Conservation (phyloP, 768 basidiomycete genomes). For the Leccinum uliginosum region DNA sequence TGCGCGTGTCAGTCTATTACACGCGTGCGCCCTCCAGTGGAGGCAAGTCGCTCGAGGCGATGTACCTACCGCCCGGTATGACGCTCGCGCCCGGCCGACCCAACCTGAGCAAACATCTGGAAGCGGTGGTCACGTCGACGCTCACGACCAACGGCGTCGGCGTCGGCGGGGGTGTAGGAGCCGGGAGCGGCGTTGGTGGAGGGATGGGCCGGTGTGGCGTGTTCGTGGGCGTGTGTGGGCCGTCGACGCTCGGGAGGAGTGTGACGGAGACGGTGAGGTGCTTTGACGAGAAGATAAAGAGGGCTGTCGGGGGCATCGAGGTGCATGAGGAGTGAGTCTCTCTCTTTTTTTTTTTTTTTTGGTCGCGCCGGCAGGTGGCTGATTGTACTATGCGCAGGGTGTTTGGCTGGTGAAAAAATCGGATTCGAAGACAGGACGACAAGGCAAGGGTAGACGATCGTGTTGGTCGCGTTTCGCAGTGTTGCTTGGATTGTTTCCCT, state of each 20-base stretch:
- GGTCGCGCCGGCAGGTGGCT: background rate
- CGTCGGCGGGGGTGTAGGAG: constrained; percentile 23
- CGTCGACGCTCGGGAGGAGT: constrained; percentile 30
- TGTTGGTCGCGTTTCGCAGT: no score
- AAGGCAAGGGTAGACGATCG: no score
- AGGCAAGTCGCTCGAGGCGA: constrained; percentile 15
- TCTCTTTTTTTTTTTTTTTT: background rate
- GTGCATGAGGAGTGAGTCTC: background rate
- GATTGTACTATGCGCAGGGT: background rate
- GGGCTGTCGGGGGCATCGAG: background rate
- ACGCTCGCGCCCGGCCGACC: constrained; percentile 53
- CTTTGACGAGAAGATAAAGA: background rate
- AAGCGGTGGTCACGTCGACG: constrained; percentile 39
- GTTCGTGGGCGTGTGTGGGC: constrained; percentile 42
- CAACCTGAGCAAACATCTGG: constrained; percentile 42
- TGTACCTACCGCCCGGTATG: constrained; percentile 36
- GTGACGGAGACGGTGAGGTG: constrained; percentile 28
- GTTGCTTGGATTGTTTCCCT: no score
- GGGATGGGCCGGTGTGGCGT: constrained; percentile 26
- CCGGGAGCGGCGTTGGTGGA: constrained; percentile 23
- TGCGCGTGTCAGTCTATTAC: constrained; percentile 53
- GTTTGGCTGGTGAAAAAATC: background rate
- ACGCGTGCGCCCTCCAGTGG: constrained; percentile 38
- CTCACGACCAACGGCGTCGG: constrained; percentile 18
- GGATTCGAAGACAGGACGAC: background rate